Base-by-base conservation (phyloP, 306 rosid species). In the Chamaecrista fasciculata region DNA sequence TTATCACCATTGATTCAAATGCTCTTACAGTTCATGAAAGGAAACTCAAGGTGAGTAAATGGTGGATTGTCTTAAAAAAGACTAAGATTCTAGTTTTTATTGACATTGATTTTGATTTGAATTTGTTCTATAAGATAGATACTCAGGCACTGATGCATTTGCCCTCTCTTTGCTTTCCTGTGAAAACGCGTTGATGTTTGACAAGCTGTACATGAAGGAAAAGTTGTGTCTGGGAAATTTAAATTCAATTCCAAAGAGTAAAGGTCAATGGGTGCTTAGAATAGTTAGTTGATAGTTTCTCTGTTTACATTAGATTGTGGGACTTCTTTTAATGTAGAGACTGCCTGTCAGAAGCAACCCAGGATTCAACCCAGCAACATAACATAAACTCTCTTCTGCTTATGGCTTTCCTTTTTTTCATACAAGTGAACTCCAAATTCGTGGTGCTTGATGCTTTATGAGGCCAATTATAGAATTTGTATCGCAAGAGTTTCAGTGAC, bases 21-120 rank as follows among this genome's bases (percentile, higher is more conserved):
- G 77, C 65, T 71, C 88, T 90, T 65, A 90, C 95, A 6, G 92
- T 82, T 76, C 96, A 87, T 68, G 96, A 90, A 80, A 87, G 91
- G 81, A 90, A 87, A 79, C 87, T 86, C 44, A 87, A 90, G 90
- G 96, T 86, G 78, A 72, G 84, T 57, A 36, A 33, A 36, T 52
- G n/a, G 36, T 46, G 66, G 73, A 12, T 34, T 49, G 52, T 69
- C 50, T 26, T 33, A 15, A 56, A 69, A 34, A 40, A 40, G 6
- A 33, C 2, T 8, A 33, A 37, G 46, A 19, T 24, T 21, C 23
- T 40, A 18, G 18, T 26, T 51, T 71, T 73, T 73, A 62, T 36
- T 64, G 64, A 20, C 11, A 25, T 26, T 20, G 56, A 62, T 8
- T 76, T 63, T 44, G 26, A 46, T 56, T 58, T 43, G 63, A 34